phyloP scores from a whole-genome alignment of 805 yeast genomes.

The Yarrowia hollandica region DNA sequence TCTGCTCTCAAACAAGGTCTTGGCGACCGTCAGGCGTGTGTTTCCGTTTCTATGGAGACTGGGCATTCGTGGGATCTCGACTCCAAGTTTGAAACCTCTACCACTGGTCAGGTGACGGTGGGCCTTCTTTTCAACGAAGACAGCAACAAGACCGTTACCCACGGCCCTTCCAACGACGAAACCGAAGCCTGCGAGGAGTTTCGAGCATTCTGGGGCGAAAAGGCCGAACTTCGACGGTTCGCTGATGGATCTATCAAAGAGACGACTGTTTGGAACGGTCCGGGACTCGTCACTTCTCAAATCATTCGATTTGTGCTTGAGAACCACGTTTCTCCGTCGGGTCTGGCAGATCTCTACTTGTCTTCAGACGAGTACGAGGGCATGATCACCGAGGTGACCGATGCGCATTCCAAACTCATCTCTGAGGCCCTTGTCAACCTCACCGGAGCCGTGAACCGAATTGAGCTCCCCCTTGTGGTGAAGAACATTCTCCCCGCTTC shows the following conservation, averaged over 20 bases:
- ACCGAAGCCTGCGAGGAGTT: constrained; percentile 65
- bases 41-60: constrained; percentile 8
- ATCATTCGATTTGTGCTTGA: constrained; percentile 16
- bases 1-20: constrained; percentile 49
- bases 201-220: constrained; percentile 85
- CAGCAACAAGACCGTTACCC: constrained; percentile 78
- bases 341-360: constrained; percentile 10
- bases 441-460: constrained; percentile 49
- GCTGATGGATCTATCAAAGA: constrained; percentile 89
- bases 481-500: constrained; percentile 74
- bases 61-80: constrained; percentile 30
- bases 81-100: constrained; percentile 11
- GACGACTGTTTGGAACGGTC: constrained; percentile 75
- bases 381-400: constrained; percentile 35
- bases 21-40: constrained; percentile 50
- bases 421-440: constrained; percentile 48
- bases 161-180: constrained; percentile 71
- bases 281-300: constrained; percentile 35
- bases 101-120: constrained; percentile 41
- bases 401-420: constrained; percentile 58
- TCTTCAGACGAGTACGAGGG: constrained; percentile 24
- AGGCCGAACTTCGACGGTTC: constrained; percentile 83
- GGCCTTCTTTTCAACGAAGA: constrained; percentile 72
- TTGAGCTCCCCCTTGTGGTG: constrained; percentile 68
- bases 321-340: constrained; percentile 20